Percentiles rank a stretch among this genome's conserved stretches.
phyloP scores from a whole-genome alignment of 1,284 basidiomycete genomes.

The Rhodotorula sp. region DNA sequence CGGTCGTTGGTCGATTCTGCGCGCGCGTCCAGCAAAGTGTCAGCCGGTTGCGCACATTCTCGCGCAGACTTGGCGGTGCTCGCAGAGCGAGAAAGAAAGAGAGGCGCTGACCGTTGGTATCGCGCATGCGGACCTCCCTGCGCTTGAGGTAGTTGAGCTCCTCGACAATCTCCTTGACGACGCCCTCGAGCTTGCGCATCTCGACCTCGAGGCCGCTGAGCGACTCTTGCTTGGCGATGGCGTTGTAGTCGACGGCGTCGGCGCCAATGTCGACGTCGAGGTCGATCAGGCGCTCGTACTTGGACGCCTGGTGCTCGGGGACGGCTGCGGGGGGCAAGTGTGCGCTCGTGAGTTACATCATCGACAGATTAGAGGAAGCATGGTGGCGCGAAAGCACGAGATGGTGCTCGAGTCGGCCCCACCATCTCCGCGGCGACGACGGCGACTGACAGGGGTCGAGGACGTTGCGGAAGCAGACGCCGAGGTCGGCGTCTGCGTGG shows the following conservation, averaged over 20 bases:
- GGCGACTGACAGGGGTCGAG: constrained; percentile 66
- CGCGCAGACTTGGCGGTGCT: background rate
- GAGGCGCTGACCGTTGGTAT: constrained; percentile 72
- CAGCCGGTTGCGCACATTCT: background rate
- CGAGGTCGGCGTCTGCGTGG: constrained; percentile 89
- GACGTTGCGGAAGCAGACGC: constrained; percentile 88
- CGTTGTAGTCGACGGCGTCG: constrained; percentile 98
- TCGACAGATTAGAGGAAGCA: background rate
- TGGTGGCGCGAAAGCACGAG: background rate
- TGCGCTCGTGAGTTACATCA: background rate
- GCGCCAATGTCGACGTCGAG: constrained; percentile 97
- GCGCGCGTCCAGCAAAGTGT: background rate
- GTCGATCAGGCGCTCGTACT: constrained; percentile 72
- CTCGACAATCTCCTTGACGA: constrained; percentile 91
- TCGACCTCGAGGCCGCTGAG: constrained; percentile 94
- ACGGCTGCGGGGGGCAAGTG: constrained; percentile 52
- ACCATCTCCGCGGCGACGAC: background rate
- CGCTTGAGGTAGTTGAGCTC: constrained; percentile 90
- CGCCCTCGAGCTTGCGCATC: constrained; percentile 93
- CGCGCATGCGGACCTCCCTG: constrained; percentile 84
- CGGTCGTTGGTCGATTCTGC: constrained; percentile 86
- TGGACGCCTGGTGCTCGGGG: constrained; percentile 55
- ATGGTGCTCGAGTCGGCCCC: too few relatives aligned
- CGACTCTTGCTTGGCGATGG: constrained; percentile 97
- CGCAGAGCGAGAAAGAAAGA: background rate